These are phyloP conservation scores for Paraurostyla sp. DNA, from an alignment of 73 alveolate genomes.

Conservation along the genomic window DNA sequence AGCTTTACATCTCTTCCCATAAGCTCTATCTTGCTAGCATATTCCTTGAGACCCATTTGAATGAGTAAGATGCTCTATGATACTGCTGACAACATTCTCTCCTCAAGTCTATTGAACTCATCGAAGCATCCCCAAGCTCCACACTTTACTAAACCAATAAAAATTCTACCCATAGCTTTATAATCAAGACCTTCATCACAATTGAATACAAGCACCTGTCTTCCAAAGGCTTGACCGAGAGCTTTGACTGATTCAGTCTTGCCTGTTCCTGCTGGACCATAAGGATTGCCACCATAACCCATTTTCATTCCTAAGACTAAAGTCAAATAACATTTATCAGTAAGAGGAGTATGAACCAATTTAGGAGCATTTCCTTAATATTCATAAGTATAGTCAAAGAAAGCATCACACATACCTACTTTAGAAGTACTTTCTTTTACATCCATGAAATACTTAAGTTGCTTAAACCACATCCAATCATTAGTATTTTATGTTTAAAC, in stretches of 20 bases:
- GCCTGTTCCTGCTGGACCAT: conserved; percentile 99
- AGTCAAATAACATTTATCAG: conserved; percentile 99
- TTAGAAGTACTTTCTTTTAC: conserved; percentile 77
- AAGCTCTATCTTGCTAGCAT: conserved; percentile 93
- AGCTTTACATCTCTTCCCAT: conserved; percentile 97
- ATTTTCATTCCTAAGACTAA: conserved; percentile 99
- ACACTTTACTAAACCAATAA: conserved; percentile 99
- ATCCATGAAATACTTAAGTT: conserved; percentile 93
- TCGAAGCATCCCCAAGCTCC: conserved; percentile 99
- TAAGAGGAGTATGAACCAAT: conserved; percentile 99
- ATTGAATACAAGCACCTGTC: conserved; percentile 98
- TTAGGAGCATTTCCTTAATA: conserved; percentile 99
- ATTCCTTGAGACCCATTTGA: conserved; percentile 98
- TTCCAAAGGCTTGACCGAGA: conserved; percentile 97
- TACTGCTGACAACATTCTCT: conserved; percentile 99
- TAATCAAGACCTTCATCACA: conserved; percentile 99
- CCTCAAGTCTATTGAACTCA: conserved; percentile 98
- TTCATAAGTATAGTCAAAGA: conserved; percentile 98
- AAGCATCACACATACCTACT: conserved; percentile 98
- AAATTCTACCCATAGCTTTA: conserved; percentile 99
- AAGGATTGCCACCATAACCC: conserved; percentile 99
- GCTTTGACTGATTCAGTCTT: conserved; percentile 99
- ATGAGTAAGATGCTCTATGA: conserved; percentile 97
- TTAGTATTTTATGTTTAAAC: conserved; percentile 62
- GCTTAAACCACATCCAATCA: conserved; percentile 99